These are phyloP conservation scores for Ascosphaera apis DNA, from an alignment of 2,329 filamentous ascomycete species.

Conservation along the genomic window DNA sequence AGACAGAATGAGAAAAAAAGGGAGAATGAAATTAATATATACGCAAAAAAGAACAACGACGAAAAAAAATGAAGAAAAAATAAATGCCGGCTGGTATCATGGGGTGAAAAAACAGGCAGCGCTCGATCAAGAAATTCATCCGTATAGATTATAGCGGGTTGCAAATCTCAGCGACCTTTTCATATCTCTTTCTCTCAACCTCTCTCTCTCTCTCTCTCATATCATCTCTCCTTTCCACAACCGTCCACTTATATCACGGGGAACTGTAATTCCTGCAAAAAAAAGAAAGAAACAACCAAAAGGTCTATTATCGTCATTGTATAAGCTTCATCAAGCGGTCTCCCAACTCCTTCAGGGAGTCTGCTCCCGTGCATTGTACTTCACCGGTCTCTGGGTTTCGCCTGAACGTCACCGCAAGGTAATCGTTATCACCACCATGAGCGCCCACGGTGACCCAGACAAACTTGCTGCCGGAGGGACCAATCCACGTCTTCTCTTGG, in stretches of 20 bases:
- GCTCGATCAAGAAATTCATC: background rate
- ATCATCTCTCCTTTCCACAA: background rate
- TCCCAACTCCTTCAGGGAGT: conserved; percentile 4
- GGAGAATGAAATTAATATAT: background rate
- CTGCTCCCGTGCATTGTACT: conserved; percentile 4
- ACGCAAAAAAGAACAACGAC: background rate
- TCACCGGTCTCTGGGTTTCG: conserved; percentile 3
- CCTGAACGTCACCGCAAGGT: conserved; percentile 17
- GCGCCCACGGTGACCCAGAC: conserved; percentile 29
- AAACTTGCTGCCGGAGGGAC: conserved; percentile 23
- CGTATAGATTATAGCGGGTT: no score
- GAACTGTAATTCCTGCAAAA: background rate
- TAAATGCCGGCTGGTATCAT: no score
- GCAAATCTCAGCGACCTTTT: no score
- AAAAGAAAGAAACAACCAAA: background rate
- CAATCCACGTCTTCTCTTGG: conserved; percentile 17
- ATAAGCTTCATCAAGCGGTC: conserved; percentile 4
- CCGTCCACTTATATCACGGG: background rate
- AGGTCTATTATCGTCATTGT: background rate
- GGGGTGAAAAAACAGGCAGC: no score
- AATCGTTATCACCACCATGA: conserved; percentile 23
- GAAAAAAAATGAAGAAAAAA: no score
- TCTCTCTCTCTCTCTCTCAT: no score
- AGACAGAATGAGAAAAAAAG: background rate
- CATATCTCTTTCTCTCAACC: no score